phyloP scores from a whole-genome alignment of 176 grass and related monocot species.

The Pharus latifolius region DNA sequence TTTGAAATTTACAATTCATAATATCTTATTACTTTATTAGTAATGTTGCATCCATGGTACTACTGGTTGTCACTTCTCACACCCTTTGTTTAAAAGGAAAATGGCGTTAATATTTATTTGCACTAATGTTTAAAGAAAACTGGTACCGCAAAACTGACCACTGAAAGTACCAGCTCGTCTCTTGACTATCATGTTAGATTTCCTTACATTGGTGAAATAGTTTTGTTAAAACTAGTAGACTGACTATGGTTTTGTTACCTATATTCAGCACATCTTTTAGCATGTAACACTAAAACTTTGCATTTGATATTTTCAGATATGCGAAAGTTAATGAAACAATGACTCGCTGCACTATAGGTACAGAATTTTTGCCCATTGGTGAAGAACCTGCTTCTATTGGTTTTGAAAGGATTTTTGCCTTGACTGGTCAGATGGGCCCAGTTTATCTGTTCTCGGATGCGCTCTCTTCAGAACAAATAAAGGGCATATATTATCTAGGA shows the following conservation, averaged over 20 bases:
- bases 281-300: neutral
- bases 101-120: neutral
- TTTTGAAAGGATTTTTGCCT: conserved; percentile 72
- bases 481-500: conserved; percentile 78
- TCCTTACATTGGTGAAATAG: neutral
- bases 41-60: neutral
- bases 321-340: conserved; percentile 89
- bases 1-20: conserved; percentile 13
- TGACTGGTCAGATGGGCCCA: conserved; percentile 92
- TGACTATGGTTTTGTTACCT: conserved; percentile 5
- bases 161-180: no score
- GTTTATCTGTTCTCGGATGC: conserved; percentile 84
- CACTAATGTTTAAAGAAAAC: no score
- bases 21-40: neutral
- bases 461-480: conserved; percentile 91
- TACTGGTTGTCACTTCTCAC: neutral
- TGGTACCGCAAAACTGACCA: no score
- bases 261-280: conserved; percentile 12
- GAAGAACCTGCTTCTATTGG: conserved; percentile 69
- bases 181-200: neutral
- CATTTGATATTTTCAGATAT: conserved; percentile 47
- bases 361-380: conserved; percentile 71
- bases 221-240: neutral
- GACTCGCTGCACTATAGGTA: conserved; percentile 75
- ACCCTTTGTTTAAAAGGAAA: neutral